Base-by-base conservation (phyloP, 495 filamentous ascomycete genomes). In the Neurospora tetraspora region DNA sequence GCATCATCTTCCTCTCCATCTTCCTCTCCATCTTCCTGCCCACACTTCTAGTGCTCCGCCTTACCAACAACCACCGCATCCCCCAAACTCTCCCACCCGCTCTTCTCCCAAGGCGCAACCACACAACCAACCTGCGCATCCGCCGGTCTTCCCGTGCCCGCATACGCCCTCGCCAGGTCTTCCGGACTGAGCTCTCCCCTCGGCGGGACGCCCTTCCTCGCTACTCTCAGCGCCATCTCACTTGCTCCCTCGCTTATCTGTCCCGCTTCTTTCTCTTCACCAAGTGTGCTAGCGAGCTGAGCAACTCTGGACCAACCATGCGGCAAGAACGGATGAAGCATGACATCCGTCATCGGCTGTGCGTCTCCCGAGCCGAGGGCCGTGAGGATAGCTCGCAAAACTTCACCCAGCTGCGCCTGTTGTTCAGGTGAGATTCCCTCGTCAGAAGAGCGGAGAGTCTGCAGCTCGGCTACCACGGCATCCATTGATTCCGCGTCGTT, bases 151-250 rank as follows among this genome's bases (percentile, higher is more conserved):
- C 91, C 89, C 10, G 91, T 92, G 11, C 93, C 92, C 3, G 91
- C 89, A 83, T 92, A 93, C n/a, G 92, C 91, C 77, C 84, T 81
- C 16, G 92, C 89, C 70, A 98, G 82, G 72, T 91, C 91, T 27
- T 85, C 86, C 18, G 92, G 89, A 9, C 85, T 88, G 37, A 96
- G 81, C 36, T 87, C 83, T 3, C 93, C 91, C 59, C 83, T 74
- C 5, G 94, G 93, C 53, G 94, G 91, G 10, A 91, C 88, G 20
- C 85, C 88, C 75, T 89, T 90, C 27, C 87, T 70, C n/a, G 93
- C 94, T 18, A 93, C 91, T 76, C 90, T 86, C 73, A 97, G 81
- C 61, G 93, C 93, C 92, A 96, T 96, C 70, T 91, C 88, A 0
- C 91, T 89, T 4, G 92, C 87, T 78, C 91, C 89, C 31, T 83